phyloP scores from a whole-genome alignment of 768 basidiomycete species.

The Neoboletus subvelutipes region DNA sequence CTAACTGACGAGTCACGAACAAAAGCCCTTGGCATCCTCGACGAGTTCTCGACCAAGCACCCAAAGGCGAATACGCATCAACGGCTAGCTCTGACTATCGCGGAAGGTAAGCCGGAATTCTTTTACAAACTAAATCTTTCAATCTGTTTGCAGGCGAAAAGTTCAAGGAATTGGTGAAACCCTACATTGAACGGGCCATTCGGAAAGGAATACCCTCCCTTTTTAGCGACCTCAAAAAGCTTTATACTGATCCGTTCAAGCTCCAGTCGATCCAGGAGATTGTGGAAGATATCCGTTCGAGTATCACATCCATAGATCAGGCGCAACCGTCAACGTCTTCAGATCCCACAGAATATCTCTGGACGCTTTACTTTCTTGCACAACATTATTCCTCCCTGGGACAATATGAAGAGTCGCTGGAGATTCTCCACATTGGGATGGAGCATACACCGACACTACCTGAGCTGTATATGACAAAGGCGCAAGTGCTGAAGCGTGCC shows the following conservation, averaged over 20 bases:
- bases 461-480: slow-evolving; percentile 81
- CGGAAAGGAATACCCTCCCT: slow-evolving; percentile 89
- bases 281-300: slow-evolving; percentile 49
- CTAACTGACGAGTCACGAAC: slow-evolving; percentile 49
- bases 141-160: slow-evolving; percentile 46
- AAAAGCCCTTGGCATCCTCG: slow-evolving; percentile 56
- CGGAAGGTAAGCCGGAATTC: slow-evolving; percentile 41
- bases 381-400: slow-evolving; percentile 79
- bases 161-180: slow-evolving; percentile 62
- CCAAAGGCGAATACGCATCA: slow-evolving; percentile 70
- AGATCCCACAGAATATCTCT: slow-evolving; percentile 81
- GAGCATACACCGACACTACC: slow-evolving; percentile 92
- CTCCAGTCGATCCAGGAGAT: slow-evolving; percentile 66
- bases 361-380: slow-evolving; percentile 94
- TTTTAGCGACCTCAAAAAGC: slow-evolving; percentile 86
- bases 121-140: neutral
- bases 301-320: slow-evolving; percentile 37
- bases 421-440: slow-evolving; percentile 63
- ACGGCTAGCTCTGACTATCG: slow-evolving; percentile 70
- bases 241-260: slow-evolving; percentile 70
- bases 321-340: slow-evolving; percentile 22
- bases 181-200: slow-evolving; percentile 70
- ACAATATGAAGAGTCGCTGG: slow-evolving; percentile 47
- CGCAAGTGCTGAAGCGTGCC: slow-evolving; percentile 79
- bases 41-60: slow-evolving; percentile 57